These are phyloP conservation scores for Piper longum DNA, from an alignment of 164 flowering plant species.

Conservation along the genomic window DNA sequence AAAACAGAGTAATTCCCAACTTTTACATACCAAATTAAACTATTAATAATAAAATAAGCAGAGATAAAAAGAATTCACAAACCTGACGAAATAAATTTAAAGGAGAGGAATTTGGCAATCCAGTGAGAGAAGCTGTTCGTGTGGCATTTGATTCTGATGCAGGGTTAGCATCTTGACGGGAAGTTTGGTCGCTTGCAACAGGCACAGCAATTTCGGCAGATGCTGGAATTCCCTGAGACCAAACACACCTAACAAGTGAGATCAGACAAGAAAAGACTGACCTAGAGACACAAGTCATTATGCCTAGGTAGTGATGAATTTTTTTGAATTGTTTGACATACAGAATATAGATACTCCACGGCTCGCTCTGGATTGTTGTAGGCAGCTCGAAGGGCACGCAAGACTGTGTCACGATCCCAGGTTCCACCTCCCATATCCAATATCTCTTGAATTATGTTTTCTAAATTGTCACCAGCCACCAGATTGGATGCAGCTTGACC, in stretches of 20 bases:
- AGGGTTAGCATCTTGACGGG: constrained; percentile 15
- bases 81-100: constrained; percentile 96
- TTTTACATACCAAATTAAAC: background rate
- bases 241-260: background rate
- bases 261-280: background rate
- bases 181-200: constrained; percentile 24
- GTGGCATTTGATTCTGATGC: constrained; percentile 25
- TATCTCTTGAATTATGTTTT: constrained; percentile 70
- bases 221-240: constrained; percentile 81
- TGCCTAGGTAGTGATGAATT: background rate
- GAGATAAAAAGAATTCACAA: background rate
- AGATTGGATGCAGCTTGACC: constrained; percentile 78
- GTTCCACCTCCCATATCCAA: constrained; percentile 95
- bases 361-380: constrained; percentile 97
- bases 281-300: constrained; percentile 1
- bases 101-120: constrained; percentile 82
- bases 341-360: constrained; percentile 88
- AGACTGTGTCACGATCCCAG: constrained; percentile 90
- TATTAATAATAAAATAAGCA: background rate
- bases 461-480: constrained; percentile 54
- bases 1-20: background rate
- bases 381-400: constrained; percentile 93
- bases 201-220: constrained; percentile 66
- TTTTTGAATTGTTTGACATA: constrained; percentile 18
- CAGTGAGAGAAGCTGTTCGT: constrained; percentile 37